A percentile compares a stretch with the other conserved stretches of the same genome.
phyloP scores from a whole-genome alignment of 179 eudicot genomes.

The Carnegiea gigantea region DNA sequence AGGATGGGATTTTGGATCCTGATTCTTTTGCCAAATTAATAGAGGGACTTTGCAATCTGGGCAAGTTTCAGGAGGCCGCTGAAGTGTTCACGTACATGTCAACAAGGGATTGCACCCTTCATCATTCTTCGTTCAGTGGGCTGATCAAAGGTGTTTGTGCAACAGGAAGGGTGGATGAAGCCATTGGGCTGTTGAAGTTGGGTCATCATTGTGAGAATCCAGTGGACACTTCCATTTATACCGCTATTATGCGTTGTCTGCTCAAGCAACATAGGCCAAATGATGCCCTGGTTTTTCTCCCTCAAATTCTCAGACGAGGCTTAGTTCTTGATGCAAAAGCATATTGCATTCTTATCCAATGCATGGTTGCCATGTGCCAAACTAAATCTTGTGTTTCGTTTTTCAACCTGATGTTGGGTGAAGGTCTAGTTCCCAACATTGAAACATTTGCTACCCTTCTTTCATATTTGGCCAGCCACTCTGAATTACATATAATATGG shows the following conservation, averaged over 20 bases:
- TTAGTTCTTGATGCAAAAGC: constrained; percentile 37
- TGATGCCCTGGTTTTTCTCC: constrained; percentile 27
- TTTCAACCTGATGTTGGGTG: constrained; percentile 22
- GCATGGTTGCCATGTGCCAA: constrained; percentile 21
- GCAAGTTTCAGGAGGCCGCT: constrained; percentile 22
- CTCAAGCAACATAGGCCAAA: constrained; percentile 28
- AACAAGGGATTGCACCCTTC: constrained; percentile 14
- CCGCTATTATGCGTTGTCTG: constrained; percentile 42
- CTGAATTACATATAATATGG: constrained; percentile 20
- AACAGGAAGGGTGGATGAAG: constrained; percentile 36
- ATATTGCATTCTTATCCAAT: constrained; percentile 25
- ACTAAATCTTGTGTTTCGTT: constrained; percentile 22
- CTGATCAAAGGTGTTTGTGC: constrained; percentile 44
- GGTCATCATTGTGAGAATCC: constrained; percentile 35
- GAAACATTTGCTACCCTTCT: constrained; percentile 43
- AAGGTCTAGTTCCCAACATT: constrained; percentile 22
- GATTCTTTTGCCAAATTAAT: constrained; percentile 23
- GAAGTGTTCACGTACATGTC: constrained; percentile 29
- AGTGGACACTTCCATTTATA: constrained; percentile 35
- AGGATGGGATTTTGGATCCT: constrained; percentile 23
- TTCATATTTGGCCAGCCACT: constrained; percentile 32
- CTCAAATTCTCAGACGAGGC: constrained; percentile 50
- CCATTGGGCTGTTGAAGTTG: constrained; percentile 34
- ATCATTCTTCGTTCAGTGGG: constrained; percentile 25
- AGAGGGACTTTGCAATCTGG: constrained; percentile 24